Conservation (phyloP, 75 land plant genomes). For the Cryptomeria japonica region DNA sequence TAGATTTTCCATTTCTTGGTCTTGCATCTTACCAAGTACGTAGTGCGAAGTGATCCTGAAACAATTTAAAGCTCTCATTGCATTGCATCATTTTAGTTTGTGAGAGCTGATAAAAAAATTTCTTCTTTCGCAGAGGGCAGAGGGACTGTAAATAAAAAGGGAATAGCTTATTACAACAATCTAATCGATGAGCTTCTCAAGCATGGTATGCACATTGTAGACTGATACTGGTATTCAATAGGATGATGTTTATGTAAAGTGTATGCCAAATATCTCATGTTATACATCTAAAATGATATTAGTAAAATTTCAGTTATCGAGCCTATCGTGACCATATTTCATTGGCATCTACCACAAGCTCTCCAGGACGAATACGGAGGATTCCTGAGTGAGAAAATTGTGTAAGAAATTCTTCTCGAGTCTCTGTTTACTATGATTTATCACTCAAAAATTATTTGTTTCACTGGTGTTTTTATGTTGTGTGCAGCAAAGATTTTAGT, state of each 20-base stretch:
- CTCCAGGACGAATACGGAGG: slow-evolving; percentile 37
- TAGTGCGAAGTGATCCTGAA: too few species aligned
- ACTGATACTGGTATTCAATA: too few species aligned
- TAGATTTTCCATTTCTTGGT: slow-evolving; percentile 32
- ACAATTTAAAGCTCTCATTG: background rate
- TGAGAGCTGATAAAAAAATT: background rate
- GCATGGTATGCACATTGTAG: slow-evolving; percentile 21
- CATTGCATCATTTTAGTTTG: background rate
- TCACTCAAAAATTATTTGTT: too few species aligned
- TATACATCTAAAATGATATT: too few species aligned
- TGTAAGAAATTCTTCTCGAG: slow-evolving; percentile 14
- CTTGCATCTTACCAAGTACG: slow-evolving; percentile 26
- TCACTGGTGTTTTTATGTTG: too few species aligned
- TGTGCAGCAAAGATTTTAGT: slow-evolving; percentile 19
- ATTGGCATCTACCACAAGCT: slow-evolving; percentile 34
- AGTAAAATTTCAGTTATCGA: slow-evolving; percentile 12
- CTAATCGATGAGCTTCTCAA: slow-evolving; percentile 31
- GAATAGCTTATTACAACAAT: slow-evolving; percentile 39
- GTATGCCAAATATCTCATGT: too few species aligned
- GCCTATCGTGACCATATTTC: slow-evolving; percentile 27
- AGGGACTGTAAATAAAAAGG: slow-evolving; percentile 22
- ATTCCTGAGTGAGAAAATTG: slow-evolving; percentile 18
- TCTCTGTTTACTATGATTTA: too few species aligned
- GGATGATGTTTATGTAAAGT: too few species aligned
- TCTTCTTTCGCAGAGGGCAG: background rate